Evolutionary conservation across 2,329 filamentous ascomycete genomes (phyloP).

Genomic region (Berkeleyomyces basicola): DNA sequence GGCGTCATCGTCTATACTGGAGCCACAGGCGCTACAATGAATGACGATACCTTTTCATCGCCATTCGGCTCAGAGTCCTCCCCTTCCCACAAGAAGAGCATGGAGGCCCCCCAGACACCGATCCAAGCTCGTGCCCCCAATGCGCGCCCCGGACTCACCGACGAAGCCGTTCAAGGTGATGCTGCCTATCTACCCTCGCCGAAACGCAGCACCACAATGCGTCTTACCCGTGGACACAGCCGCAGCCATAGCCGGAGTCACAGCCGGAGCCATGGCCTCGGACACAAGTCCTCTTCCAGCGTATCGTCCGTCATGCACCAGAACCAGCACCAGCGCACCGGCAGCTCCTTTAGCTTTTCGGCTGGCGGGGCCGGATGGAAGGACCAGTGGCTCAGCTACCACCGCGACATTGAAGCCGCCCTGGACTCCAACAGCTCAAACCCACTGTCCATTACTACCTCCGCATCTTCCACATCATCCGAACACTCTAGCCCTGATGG

Average conservation of each 20-base stretch:
- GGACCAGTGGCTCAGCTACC: conserved; percentile 25
- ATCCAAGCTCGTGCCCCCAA: conserved; percentile 45
- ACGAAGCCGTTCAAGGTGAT: conserved; percentile 43
- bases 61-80: conserved; percentile 19
- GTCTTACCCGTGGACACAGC: conserved; percentile 26
- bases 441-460: background rate
- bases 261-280: background rate
- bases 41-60: conserved; percentile 13
- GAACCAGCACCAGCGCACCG: conserved; percentile 20
- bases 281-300: conserved; percentile 1
- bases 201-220: conserved; percentile 36
- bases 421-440: background rate
- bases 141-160: conserved; percentile 43
- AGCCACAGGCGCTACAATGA: background rate
- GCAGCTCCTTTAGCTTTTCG: conserved; percentile 30
- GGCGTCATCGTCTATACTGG: conserved; percentile 38
- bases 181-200: conserved; percentile 38
- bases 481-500: background rate
- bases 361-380: conserved; percentile 25
- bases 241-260: conserved; percentile 15
- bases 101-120: conserved; percentile 27
- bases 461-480: background rate
- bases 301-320: background rate
- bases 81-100: conserved; percentile 24
- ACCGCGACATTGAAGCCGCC: conserved; percentile 6